Conservation (phyloP, 306 rosid genomes). For the Corylus americana region DNA sequence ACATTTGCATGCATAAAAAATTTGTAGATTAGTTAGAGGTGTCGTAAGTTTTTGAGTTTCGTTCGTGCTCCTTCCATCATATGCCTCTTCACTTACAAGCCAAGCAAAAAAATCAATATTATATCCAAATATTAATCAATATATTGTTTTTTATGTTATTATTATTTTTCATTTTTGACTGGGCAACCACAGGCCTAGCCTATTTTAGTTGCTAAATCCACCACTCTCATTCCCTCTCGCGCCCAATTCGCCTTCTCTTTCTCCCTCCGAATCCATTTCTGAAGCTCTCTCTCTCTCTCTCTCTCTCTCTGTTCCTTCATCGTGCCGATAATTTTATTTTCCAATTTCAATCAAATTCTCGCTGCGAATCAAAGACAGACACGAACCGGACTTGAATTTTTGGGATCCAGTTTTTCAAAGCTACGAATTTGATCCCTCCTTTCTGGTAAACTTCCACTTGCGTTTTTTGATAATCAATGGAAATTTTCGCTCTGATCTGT, state of each 20-base stretch:
- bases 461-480: constrained; percentile 12
- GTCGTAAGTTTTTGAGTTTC: too few relatives aligned
- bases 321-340: constrained; percentile 21
- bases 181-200: constrained; percentile 35
- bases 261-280: constrained; percentile 6
- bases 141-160: background rate
- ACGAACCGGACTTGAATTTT: constrained; percentile 16
- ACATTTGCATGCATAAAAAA: too few relatives aligned
- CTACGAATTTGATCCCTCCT: constrained; percentile 18
- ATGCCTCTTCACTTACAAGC: too few relatives aligned
- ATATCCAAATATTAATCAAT: constrained; percentile 1
- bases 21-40: too few relatives aligned
- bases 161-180: constrained; percentile 44
- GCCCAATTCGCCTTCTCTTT: constrained; percentile 54
- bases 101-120: too few relatives aligned
- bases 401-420: constrained; percentile 24
- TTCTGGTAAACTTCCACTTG: constrained; percentile 1
- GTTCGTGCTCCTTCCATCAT: too few relatives aligned
- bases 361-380: constrained; percentile 18
- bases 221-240: constrained; percentile 49
- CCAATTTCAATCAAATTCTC: constrained; percentile 25
- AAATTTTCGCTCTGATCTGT: constrained; percentile 16
- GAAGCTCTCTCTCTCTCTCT: constrained; percentile 2
- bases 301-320: constrained; percentile 25
- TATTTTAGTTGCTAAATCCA: constrained; percentile 38